Base-by-base conservation (phyloP, 768 basidiomycete species). In the Hysterangium stoloniferum region DNA sequence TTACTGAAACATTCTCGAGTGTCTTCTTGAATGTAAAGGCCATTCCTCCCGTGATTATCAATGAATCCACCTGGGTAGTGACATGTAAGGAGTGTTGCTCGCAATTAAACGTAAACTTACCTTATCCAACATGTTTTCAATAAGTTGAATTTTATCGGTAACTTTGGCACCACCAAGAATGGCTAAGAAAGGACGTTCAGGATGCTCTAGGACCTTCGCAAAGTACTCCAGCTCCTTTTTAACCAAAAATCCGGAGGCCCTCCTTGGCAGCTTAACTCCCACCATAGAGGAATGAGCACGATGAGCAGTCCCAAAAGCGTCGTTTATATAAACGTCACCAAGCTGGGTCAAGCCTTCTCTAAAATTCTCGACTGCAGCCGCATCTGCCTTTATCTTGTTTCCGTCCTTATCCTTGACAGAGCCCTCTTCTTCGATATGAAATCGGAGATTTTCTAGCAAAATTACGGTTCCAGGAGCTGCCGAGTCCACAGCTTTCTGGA, bases 151-250 rank as follows among this genome's bases (percentile, higher is more conserved):
- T 74, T 99, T 99, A 72, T 99, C 95, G 15, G 92, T 95, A 40
- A 99, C 92, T 72, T 99, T 99, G 49, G 95, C 95, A 62, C 95
- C 95, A 59, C 95, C 95, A 50, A 98, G 83, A 63, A 98, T 99
- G 44, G 94, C 95, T 47, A 99, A 78, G 85, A 99, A 99, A 12
- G 95, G 95, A 35, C 87, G 73, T 60, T 95, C 92, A 17, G 95
- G 95, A 58, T 75, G 82, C 66, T 99, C 95, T 27, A 99, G 78
- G 48, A 91, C 95, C 70, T 97, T 99, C 41, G 95, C 91, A 67
- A 99, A 98, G 75, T 84, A 99, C 60, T 97, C 94, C 59, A 99
- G 82, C 68, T 99, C 95, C 70, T 97, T 97, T 73, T 94, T 96
- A 75, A 99, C 86, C 55, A 99, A 78, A 75, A 96, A 93, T 22